phyloP scores from a whole-genome alignment of 805 yeast genomes.

The Hanseniaspora thailandica region DNA sequence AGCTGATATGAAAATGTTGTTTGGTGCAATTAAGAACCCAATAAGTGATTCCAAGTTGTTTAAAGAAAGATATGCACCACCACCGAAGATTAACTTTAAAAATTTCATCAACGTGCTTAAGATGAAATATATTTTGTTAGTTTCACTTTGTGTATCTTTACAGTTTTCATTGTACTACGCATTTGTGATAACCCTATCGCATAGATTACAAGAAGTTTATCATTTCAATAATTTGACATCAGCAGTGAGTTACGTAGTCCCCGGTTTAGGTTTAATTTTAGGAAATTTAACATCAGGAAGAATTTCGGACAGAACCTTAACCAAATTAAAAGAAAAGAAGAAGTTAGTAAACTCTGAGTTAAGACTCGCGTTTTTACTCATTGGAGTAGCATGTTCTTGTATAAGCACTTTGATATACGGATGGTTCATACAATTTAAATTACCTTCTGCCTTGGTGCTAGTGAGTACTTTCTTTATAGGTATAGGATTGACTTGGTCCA shows the following conservation, averaged over 20 bases:
- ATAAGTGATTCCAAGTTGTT: constrained; percentile 20
- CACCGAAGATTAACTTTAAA: constrained; percentile 36
- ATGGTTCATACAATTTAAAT: constrained; percentile 36
- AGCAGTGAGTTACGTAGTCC: constrained; percentile 41
- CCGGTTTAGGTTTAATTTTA: constrained; percentile 38
- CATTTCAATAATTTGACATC: constrained; percentile 29
- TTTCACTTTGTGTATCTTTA: constrained; percentile 38
- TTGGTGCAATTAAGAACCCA: constrained; percentile 24
- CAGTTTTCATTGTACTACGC: constrained; percentile 47
- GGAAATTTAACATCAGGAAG: constrained; percentile 43
- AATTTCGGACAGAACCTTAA: constrained; percentile 33
- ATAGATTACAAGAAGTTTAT: constrained; percentile 32
- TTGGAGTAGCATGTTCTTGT: constrained; percentile 35
- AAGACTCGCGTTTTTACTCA: constrained; percentile 34
- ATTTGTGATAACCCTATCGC: constrained; percentile 39
- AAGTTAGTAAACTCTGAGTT: constrained; percentile 32
- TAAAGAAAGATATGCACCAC: constrained; percentile 31
- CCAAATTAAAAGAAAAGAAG: constrained; percentile 21
- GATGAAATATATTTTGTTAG: constrained; percentile 35
- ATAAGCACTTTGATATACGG: constrained; percentile 42
- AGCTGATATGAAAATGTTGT: constrained; percentile 7
- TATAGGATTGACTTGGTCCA: constrained; percentile 46
- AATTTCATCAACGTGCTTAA: constrained; percentile 31
- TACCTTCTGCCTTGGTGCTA: constrained; percentile 32
- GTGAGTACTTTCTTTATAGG: constrained; percentile 38